phyloP scores from a whole-genome alignment of 306 rosid genomes.

The Rosa lucieae region DNA sequence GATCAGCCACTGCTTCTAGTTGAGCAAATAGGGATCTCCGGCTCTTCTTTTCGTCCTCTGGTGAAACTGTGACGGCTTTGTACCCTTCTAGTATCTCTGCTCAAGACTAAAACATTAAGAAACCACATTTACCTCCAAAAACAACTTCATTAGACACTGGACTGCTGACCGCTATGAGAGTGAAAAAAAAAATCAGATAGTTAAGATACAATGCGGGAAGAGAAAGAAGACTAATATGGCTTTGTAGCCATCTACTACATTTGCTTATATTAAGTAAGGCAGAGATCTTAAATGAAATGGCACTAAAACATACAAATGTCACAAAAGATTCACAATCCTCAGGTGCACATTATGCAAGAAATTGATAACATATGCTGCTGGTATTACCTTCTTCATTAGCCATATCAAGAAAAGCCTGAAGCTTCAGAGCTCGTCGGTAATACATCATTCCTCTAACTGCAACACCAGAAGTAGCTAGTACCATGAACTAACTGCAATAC shows the following conservation, averaged over 20 bases:
- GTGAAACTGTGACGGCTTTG: conserved; percentile 80
- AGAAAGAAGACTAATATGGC: conserved; percentile 33
- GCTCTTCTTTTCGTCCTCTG: conserved; percentile 84
- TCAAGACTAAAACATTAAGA: conserved; percentile 20
- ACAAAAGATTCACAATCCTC: conserved; percentile 7
- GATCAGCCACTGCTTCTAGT: conserved; percentile 91
- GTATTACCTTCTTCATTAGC: conserved; percentile 76
- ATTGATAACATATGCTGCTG: conserved; percentile 32
- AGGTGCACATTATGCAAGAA: conserved; percentile 8
- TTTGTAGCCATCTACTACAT: conserved; percentile 79
- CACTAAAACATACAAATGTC: conserved; percentile 16
- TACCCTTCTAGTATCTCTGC: conserved; percentile 93
- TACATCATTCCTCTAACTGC: conserved; percentile 99
- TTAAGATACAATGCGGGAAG: background rate
- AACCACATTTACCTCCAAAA: conserved; percentile 27
- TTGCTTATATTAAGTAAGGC: conserved; percentile 4
- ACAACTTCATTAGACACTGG: conserved; percentile 13
- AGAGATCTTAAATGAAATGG: conserved; percentile 9
- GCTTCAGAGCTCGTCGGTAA: conserved; percentile 90
- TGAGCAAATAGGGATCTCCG: conserved; percentile 89
- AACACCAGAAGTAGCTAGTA: conserved; percentile 28
- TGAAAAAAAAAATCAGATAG: background rate
- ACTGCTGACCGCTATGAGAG: conserved; percentile 1
- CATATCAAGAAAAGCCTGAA: conserved; percentile 99
- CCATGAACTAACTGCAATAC: conserved; percentile 19